These are phyloP conservation scores for Ceratocystis eucalypticola DNA, from an alignment of 2,329 filamentous ascomycete species.

Conservation along the genomic window DNA sequence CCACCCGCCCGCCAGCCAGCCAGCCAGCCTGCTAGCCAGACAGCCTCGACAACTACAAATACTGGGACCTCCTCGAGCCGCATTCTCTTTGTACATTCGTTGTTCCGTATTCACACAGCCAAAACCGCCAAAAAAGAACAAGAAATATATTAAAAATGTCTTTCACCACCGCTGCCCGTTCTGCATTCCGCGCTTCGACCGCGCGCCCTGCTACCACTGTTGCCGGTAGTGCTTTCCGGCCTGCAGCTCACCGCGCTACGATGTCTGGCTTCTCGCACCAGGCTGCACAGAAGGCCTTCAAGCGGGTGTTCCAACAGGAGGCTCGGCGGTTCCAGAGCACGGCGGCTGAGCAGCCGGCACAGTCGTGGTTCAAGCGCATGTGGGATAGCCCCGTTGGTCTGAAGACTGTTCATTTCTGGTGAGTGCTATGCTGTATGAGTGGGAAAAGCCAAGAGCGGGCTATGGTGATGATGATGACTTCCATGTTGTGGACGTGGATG, in stretches of 20 bases:
- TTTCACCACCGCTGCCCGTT: constrained; percentile 29
- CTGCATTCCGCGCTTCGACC: constrained; percentile 36
- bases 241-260: constrained; percentile 37
- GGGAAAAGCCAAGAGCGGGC: too few species aligned
- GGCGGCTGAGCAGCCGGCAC: constrained; percentile 33
- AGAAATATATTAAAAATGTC: constrained; percentile 18
- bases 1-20: neutral
- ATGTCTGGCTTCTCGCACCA: constrained; percentile 32
- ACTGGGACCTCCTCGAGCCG: neutral
- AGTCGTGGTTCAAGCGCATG: constrained; percentile 59
- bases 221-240: constrained; percentile 29
- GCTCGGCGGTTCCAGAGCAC: constrained; percentile 54
- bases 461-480: too few species aligned
- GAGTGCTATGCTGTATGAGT: constrained; percentile 24
- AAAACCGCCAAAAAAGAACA: constrained; percentile 25
- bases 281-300: constrained; percentile 44
- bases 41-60: neutral
- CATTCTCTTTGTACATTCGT: neutral
- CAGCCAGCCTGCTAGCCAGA: neutral
- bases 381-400: constrained; percentile 70
- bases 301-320: constrained; percentile 25
- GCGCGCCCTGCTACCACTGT: constrained; percentile 33
- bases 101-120: neutral
- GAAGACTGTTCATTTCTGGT: constrained; percentile 99
- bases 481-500: neutral